A percentile compares a stretch with the other conserved stretches of the same genome.
Conservation (phyloP, 805 yeast species). For the Geotrichum ghanense region DNA sequence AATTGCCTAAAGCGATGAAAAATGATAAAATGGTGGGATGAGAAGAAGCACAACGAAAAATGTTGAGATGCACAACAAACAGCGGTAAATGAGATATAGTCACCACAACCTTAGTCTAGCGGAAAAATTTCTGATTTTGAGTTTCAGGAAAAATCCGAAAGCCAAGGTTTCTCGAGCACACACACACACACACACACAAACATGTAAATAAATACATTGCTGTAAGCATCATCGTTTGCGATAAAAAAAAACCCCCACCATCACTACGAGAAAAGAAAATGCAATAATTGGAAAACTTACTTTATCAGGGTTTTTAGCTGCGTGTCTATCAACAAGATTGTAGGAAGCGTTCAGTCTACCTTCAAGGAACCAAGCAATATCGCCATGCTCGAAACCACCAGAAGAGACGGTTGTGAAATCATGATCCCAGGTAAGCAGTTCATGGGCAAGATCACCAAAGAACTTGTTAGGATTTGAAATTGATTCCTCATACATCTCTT, state of each 20-base stretch:
- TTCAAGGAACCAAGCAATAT: constrained; percentile 85
- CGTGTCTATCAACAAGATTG: constrained; percentile 94
- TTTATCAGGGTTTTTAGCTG: constrained; percentile 75
- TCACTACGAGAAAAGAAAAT: too few species aligned
- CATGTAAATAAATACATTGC: too few species aligned
- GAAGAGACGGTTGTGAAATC: constrained; percentile 52
- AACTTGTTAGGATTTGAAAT: constrained; percentile 70
- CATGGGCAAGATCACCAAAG: constrained; percentile 66
- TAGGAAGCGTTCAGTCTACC: constrained; percentile 90
- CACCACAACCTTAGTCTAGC: too few species aligned
- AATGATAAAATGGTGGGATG: not conserved
- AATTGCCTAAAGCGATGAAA: not conserved
- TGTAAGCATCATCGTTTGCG: too few species aligned
- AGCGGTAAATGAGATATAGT: not conserved
- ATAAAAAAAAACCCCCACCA: too few species aligned
- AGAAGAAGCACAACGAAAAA: not conserved
- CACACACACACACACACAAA: too few species aligned
- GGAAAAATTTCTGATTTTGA: too few species aligned
- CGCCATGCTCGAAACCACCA: constrained; percentile 65
- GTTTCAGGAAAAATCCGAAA: too few species aligned
- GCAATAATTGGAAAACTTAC: constrained; percentile 11
- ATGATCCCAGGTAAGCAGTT: constrained; percentile 67
- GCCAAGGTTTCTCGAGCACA: too few species aligned
- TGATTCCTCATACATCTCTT: constrained; percentile 57
- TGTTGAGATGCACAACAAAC: not conserved